Conservation (phyloP, 2,329 filamentous ascomycete genomes). For the Diaporthe humulicola region DNA sequence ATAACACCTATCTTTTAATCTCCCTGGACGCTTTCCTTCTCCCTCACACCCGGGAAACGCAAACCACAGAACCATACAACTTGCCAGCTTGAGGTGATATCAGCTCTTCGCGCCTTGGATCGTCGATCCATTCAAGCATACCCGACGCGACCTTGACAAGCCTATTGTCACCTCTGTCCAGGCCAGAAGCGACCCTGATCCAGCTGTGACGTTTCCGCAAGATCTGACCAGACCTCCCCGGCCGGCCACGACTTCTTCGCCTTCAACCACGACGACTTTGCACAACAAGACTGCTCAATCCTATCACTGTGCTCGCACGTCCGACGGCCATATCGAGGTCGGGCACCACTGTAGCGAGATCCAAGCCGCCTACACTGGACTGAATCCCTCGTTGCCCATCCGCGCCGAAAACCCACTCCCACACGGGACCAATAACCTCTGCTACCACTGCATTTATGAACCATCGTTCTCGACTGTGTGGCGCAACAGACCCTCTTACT, state of each 20-base stretch:
- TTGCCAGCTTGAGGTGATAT: slow-evolving; percentile 9
- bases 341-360: neutral
- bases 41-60: neutral
- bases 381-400: neutral
- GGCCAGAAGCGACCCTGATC: neutral
- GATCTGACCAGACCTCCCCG: neutral
- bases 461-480: neutral
- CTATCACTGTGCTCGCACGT: neutral
- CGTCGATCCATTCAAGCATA: neutral
- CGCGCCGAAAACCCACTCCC: neutral
- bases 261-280: neutral
- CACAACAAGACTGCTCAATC: neutral
- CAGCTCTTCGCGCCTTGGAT: slow-evolving; percentile 12
- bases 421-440: neutral
- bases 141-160: neutral
- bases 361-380: neutral
- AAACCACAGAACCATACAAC: neutral
- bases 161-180: neutral
- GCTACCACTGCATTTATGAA: neutral
- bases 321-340: neutral
- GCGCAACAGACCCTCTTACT: neutral
- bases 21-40: slow-evolving; percentile 16
- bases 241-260: neutral
- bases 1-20: slow-evolving; percentile 34
- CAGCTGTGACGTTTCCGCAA: neutral